Conservation (phyloP, 2,329 filamentous ascomycete genomes). For the Venturia aucupariae region DNA sequence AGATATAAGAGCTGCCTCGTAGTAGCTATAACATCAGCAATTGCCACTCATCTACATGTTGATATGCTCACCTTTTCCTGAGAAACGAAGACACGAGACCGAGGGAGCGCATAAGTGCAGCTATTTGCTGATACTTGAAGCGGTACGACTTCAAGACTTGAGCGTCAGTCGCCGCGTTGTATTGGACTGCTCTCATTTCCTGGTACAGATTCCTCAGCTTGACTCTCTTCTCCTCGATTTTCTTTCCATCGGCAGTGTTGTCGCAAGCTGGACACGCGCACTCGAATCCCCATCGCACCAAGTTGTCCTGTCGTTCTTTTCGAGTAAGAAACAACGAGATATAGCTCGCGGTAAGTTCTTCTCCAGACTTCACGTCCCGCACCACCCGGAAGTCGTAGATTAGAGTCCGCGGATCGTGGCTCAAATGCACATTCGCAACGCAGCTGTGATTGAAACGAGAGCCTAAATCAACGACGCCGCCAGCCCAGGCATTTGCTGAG, state of each 20-base stretch:
- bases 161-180: background rate
- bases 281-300: background rate
- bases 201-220: background rate
- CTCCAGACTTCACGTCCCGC: background rate
- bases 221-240: background rate
- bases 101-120: background rate
- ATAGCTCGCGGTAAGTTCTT: background rate
- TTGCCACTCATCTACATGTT: background rate
- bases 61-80: background rate
- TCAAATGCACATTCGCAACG: slow-evolving; percentile 13
- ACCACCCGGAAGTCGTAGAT: background rate
- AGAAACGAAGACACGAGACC: background rate
- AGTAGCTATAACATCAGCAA: background rate
- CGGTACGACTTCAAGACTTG: background rate
- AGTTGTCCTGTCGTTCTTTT: background rate
- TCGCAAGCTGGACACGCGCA: background rate
- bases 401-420: background rate
- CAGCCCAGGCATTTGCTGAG: slow-evolving; percentile 13
- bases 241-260: background rate
- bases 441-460: slow-evolving; percentile 15
- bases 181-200: background rate
- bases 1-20: background rate
- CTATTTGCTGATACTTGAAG: background rate
- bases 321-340: background rate
- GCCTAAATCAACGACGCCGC: slow-evolving; percentile 3